Conservation (phyloP, 2,329 filamentous ascomycete genomes). For the Periconia sp. region DNA sequence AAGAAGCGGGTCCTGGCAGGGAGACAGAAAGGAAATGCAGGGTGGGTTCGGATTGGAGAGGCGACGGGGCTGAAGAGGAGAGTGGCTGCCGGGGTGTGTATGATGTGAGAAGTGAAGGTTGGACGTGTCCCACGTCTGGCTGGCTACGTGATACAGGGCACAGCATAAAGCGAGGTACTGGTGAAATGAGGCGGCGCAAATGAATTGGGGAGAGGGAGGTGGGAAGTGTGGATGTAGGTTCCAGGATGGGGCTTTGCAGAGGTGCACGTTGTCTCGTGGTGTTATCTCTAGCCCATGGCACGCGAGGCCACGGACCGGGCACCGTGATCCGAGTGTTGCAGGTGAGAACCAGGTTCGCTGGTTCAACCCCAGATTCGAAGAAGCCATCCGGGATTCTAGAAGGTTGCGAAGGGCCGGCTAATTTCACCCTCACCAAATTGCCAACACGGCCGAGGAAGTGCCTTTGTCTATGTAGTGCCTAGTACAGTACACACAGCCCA, state of each 20-base stretch:
- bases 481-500: not conserved
- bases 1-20: too few relatives aligned
- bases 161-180: not conserved
- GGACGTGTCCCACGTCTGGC: too few relatives aligned
- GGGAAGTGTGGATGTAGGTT: too few relatives aligned
- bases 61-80: not conserved
- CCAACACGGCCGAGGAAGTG: not conserved
- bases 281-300: not conserved
- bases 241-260: too few relatives aligned
- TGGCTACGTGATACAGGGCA: too few relatives aligned
- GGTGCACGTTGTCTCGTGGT: not conserved
- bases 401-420: conserved; percentile 13
- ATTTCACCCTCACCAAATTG: conserved; percentile 22
- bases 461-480: too few relatives aligned
- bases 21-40: not conserved
- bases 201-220: too few relatives aligned
- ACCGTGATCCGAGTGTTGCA: too few relatives aligned
- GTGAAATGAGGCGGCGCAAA: too few relatives aligned
- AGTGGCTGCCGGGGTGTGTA: too few relatives aligned
- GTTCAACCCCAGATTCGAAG: conserved; percentile 35
- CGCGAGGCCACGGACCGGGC: too few relatives aligned
- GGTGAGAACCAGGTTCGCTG: not conserved
- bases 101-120: too few relatives aligned
- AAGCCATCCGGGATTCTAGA: conserved; percentile 13
- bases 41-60: not conserved